These are phyloP conservation scores for Cadophora sp. DNA, from an alignment of 2,329 filamentous ascomycete species.

Conservation along the genomic window DNA sequence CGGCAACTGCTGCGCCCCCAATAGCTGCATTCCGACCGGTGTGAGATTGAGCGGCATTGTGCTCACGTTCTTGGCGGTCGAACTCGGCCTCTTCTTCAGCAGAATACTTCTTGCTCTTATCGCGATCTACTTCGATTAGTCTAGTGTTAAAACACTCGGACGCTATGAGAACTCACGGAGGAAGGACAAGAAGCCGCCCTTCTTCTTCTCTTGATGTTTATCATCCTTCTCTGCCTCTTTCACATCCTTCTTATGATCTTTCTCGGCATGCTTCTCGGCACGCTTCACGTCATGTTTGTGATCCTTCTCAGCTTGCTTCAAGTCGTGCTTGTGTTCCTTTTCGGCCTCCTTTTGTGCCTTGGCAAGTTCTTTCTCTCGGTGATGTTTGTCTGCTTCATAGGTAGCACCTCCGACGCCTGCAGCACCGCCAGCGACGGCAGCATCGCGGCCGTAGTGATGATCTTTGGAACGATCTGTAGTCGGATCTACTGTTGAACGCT, in stretches of 20 bases:
- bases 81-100: conserved; percentile 39
- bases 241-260: conserved; percentile 2
- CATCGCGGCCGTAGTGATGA: conserved; percentile 31
- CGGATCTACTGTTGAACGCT: conserved; percentile 40
- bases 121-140: conserved; percentile 34
- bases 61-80: conserved; percentile 37
- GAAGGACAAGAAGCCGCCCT: conserved; percentile 36
- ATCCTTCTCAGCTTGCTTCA: conserved; percentile 29
- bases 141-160: neutral
- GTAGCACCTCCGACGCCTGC: conserved; percentile 28
- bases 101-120: conserved; percentile 40
- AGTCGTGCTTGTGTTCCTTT: conserved; percentile 29
- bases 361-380: conserved; percentile 28
- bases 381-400: conserved; percentile 33
- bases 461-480: conserved; percentile 40
- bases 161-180: conserved; percentile 33
- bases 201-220: conserved; percentile 27
- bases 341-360: conserved; percentile 26
- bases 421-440: conserved; percentile 27
- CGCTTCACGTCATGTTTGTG: conserved; percentile 25
- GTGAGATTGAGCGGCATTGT: conserved; percentile 31
- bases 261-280: conserved; percentile 24
- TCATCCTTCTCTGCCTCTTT: conserved; percentile 22
- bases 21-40: conserved; percentile 32
- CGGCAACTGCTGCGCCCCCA: conserved; percentile 31